phyloP scores from a whole-genome alignment of 1,284 basidiomycete species.

The Rhodotorula sp. region DNA sequence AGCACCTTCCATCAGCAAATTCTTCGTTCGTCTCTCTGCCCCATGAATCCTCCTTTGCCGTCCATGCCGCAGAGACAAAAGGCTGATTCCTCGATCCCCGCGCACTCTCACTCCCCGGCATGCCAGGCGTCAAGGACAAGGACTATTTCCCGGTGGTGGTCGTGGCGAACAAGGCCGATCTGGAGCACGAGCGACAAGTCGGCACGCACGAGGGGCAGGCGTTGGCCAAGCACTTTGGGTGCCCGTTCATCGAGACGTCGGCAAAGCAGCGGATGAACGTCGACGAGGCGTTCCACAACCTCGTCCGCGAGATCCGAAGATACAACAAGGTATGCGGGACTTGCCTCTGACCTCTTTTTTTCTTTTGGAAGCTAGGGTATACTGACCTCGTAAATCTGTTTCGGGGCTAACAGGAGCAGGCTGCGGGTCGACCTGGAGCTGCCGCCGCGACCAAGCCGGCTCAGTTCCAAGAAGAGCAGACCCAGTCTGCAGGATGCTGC shows the following conservation, averaged over 20 bases:
- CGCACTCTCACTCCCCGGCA: not conserved
- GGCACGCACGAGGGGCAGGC: conserved; percentile 97
- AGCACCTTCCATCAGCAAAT: conserved; percentile 99
- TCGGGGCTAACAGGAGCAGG: conserved; percentile 28
- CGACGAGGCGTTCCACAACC: conserved; percentile 95
- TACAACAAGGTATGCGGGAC: conserved; percentile 74
- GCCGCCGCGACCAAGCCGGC: conserved; percentile 13
- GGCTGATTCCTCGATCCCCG: too few relatives aligned
- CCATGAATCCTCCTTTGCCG: too few relatives aligned
- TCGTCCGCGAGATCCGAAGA: conserved; percentile 93
- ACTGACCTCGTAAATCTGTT: too few relatives aligned
- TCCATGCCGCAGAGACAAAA: not conserved
- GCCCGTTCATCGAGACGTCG: conserved; percentile 97
- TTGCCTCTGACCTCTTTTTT: too few relatives aligned
- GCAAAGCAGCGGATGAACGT: conserved; percentile 99
- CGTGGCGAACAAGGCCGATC: conserved; percentile 97
- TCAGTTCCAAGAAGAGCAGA: conserved; percentile 42
- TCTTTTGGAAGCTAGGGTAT: too few relatives aligned
- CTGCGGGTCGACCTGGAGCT: conserved; percentile 38
- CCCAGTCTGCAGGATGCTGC: conserved; percentile 64
- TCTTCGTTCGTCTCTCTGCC: conserved; percentile 59
- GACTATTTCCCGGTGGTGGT: conserved; percentile 97
- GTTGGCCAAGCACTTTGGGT: conserved; percentile 92
- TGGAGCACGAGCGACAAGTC: conserved; percentile 97
- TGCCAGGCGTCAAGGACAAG: conserved; percentile 78